phyloP scores from a whole-genome alignment of 345 rosid genomes.

The Eucalyptus coolabah region DNA sequence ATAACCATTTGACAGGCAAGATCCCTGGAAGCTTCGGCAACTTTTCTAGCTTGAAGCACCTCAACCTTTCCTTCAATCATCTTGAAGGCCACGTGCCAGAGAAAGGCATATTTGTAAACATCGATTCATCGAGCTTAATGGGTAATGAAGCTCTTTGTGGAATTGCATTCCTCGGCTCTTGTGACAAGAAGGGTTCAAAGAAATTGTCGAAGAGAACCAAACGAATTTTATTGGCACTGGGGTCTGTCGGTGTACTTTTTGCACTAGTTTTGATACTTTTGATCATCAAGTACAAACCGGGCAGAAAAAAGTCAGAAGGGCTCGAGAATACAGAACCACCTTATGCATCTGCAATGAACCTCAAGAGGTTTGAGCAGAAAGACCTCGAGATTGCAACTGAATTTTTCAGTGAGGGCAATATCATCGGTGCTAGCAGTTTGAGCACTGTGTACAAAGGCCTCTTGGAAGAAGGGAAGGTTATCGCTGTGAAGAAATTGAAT shows the following conservation, averaged over 20 bases:
- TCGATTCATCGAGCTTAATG: slow-evolving; percentile 23
- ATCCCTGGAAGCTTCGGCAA: slow-evolving; percentile 54
- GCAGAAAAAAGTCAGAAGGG: slow-evolving; percentile 3
- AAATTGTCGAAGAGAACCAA: slow-evolving; percentile 26
- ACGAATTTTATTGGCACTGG: slow-evolving; percentile 29
- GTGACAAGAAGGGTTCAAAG: slow-evolving; percentile 23
- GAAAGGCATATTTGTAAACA: slow-evolving; percentile 45
- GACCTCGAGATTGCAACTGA: slow-evolving; percentile 57
- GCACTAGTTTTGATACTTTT: slow-evolving; percentile 11
- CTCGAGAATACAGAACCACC: slow-evolving; percentile 25
- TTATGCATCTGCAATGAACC: slow-evolving; percentile 25
- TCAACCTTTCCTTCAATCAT: slow-evolving; percentile 60
- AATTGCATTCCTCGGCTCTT: slow-evolving; percentile 18
- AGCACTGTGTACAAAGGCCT: slow-evolving; percentile 79
- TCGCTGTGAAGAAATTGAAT: slow-evolving; percentile 75
- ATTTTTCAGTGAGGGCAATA: slow-evolving; percentile 35
- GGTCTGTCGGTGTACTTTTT: slow-evolving; percentile 20
- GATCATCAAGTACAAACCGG: slow-evolving; percentile 4
- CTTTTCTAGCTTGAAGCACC: slow-evolving; percentile 37
- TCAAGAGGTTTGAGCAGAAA: slow-evolving; percentile 40
- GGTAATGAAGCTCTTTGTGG: slow-evolving; percentile 80
- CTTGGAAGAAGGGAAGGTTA: slow-evolving; percentile 38
- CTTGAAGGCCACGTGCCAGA: slow-evolving; percentile 71
- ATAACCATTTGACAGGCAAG: slow-evolving; percentile 41
- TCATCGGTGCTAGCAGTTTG: slow-evolving; percentile 64